Base-by-base conservation (phyloP, 106 monocot genomes). In the Dendrobium chrysotoxum region DNA sequence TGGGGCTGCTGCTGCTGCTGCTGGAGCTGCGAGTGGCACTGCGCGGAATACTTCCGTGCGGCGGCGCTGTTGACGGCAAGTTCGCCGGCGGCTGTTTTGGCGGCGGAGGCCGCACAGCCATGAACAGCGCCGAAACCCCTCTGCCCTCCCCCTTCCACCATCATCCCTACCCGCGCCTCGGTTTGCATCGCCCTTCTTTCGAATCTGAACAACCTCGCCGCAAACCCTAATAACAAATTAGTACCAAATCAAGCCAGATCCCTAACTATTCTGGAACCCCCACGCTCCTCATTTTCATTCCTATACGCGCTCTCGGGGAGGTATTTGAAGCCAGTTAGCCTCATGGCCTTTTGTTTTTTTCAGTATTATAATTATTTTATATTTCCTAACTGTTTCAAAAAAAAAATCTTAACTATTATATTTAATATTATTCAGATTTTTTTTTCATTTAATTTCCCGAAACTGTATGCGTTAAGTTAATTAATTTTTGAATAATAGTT, bases 1-100 rank as follows among this genome's bases (percentile, higher is more conserved):
- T 92, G 89, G 54, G 88, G 85, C 81, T 90, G 86, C 39, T 87
- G 90, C 45, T 91, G 89, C 55, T 80, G 74, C 57, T 72, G 80
- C 75, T 88, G 82, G 53, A 85, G 78, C 80, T 78, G 81, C 47
- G 67, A 65, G 15, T 75, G 80, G 5, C 80, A 50, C 18, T 81
- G 39, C 42, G 84, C 65, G 7, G 84, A 78, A 70, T 86, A 85
- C 85, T 58, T 87, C 75, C 81, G 81, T 0, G 85, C 65, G 15
- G 81, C 84, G 18, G 67, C 79, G 9, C 83, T 83, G 18, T 83
- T 82, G 25, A 82, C 79, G 16, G 77, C 53, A 79, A 76, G 70
- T 0, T 68, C 83, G 2, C 85, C 81, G 26, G 31, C 73, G 26
- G 66, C 17, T 1, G 74, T 28, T 40, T 40, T 42, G 21, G 74